These are phyloP conservation scores for Mimosa pudica DNA, from an alignment of 306 rosid species.

Conservation along the genomic window DNA sequence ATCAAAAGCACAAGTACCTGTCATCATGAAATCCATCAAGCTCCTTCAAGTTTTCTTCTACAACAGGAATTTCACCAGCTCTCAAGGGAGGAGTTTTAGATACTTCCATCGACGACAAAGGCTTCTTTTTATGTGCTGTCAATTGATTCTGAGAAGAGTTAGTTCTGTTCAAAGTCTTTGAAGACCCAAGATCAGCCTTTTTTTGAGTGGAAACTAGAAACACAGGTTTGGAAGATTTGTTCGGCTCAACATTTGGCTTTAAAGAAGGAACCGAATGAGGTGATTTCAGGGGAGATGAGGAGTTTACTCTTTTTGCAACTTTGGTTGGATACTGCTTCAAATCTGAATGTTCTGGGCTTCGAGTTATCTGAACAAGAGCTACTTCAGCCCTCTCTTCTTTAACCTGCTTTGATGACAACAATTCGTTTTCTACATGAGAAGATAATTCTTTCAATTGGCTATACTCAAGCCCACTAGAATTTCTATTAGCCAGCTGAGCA, in stretches of 20 bases:
- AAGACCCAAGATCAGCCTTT: constrained; percentile 51
- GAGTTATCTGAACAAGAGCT: constrained; percentile 31
- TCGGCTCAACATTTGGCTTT: constrained; percentile 54
- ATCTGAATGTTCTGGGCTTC: constrained; percentile 58
- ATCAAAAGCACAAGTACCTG: constrained; percentile 53
- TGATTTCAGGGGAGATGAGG: constrained; percentile 67
- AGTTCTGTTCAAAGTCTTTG: constrained; percentile 48
- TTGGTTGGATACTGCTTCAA: constrained; percentile 50
- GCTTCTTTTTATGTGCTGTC: constrained; percentile 53
- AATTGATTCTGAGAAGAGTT: constrained; percentile 59
- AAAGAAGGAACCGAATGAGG: constrained; percentile 49
- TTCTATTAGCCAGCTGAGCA: constrained; percentile 44
- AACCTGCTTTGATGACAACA: constrained; percentile 44
- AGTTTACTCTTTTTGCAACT: constrained; percentile 54
- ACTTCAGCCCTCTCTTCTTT: constrained; percentile 49
- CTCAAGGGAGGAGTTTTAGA: constrained; percentile 52
- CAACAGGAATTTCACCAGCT: constrained; percentile 49
- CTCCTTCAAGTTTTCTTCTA: constrained; percentile 55
- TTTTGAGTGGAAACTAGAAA: constrained; percentile 57
- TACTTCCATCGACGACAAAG: constrained; percentile 58
- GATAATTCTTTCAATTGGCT: constrained; percentile 51
- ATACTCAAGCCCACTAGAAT: constrained; percentile 47
- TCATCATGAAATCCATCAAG: constrained; percentile 53
- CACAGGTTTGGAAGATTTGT: constrained; percentile 55
- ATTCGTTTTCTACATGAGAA: constrained; percentile 43